Conservation (phyloP, 202 grass and related monocot species). For the Panicum virgatum region DNA sequence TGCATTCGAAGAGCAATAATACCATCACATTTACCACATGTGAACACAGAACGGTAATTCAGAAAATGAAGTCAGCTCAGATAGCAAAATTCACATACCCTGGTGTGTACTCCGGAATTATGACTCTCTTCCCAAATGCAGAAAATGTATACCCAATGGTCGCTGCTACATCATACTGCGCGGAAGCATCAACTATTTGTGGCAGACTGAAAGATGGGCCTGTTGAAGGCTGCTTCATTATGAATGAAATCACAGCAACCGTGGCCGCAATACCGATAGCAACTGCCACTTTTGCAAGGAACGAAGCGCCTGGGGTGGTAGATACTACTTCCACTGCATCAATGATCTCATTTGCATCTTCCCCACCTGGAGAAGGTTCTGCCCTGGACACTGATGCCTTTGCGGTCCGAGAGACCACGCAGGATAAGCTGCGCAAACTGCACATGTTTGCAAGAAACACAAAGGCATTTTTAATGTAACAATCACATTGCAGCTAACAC, state of each 20-base stretch:
- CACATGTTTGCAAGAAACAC: slow-evolving; percentile 11
- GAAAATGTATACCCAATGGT: slow-evolving; percentile 59
- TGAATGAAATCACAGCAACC: slow-evolving; percentile 49
- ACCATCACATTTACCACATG: slow-evolving; percentile 10
- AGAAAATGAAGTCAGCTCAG: neutral
- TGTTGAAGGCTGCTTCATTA: slow-evolving; percentile 50
- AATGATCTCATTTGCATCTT: slow-evolving; percentile 50
- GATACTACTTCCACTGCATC: slow-evolving; percentile 44
- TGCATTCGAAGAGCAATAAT: neutral
- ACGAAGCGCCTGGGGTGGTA: slow-evolving; percentile 36
- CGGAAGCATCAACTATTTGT: slow-evolving; percentile 59
- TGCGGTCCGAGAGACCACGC: slow-evolving; percentile 8
- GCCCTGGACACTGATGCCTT: slow-evolving; percentile 44
- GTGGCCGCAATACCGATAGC: slow-evolving; percentile 61
- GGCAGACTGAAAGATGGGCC: slow-evolving; percentile 63
- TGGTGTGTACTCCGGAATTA: slow-evolving; percentile 76
- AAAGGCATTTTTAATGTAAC: slow-evolving; percentile 8
- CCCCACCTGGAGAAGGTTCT: slow-evolving; percentile 44
- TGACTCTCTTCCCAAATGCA: slow-evolving; percentile 65
- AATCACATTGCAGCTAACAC: neutral
- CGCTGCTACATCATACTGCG: slow-evolving; percentile 39
- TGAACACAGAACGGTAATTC: neutral
- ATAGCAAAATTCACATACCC: slow-evolving; percentile 55
- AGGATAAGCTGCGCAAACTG: slow-evolving; percentile 30
- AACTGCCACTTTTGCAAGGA: slow-evolving; percentile 67